These are phyloP conservation scores for Tuber melanosporum DNA, from an alignment of 495 filamentous ascomycete genomes.

Conservation along the genomic window DNA sequence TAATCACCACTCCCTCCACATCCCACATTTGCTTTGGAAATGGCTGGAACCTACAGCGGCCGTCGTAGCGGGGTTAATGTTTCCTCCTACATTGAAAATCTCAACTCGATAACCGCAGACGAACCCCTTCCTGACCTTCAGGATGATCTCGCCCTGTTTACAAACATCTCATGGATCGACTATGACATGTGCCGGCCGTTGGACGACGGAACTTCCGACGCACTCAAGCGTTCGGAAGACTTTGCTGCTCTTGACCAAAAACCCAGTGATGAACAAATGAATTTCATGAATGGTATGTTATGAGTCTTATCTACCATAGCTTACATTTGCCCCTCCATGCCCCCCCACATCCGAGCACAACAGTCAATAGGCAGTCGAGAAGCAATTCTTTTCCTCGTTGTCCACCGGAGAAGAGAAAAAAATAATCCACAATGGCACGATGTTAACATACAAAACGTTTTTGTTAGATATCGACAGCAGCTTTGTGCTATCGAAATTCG, in stretches of 20 bases:
- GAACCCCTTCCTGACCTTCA: slow-evolving; percentile 60
- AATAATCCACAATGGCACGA: neutral
- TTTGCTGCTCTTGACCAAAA: slow-evolving; percentile 17
- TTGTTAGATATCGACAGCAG: slow-evolving; percentile 29
- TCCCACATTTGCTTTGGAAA: slow-evolving; percentile 6
- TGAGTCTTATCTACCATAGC: neutral
- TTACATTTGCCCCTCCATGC: neutral
- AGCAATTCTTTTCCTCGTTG: neutral
- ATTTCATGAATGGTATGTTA: slow-evolving; percentile 28
- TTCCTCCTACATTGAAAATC: slow-evolving; percentile 75
- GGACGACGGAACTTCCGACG: slow-evolving; percentile 16
- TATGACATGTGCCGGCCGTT: slow-evolving; percentile 58
- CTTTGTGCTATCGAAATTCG: slow-evolving; percentile 30
- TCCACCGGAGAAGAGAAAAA: neutral
- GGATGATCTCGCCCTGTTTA: slow-evolving; percentile 75
- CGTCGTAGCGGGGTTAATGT: slow-evolving; percentile 51
- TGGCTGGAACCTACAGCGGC: slow-evolving; percentile 27
- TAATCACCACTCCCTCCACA: slow-evolving; percentile 3
- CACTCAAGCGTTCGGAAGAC: slow-evolving; percentile 12
- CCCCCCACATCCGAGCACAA: neutral
- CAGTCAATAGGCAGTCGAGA: neutral
- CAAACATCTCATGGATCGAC: slow-evolving; percentile 89
- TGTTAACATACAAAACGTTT: slow-evolving; percentile 4
- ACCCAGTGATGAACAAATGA: slow-evolving; percentile 28
- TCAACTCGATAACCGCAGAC: slow-evolving; percentile 68